These are phyloP conservation scores for Deinandra increscens DNA, from an alignment of 129 eudicot species.

Conservation along the genomic window DNA sequence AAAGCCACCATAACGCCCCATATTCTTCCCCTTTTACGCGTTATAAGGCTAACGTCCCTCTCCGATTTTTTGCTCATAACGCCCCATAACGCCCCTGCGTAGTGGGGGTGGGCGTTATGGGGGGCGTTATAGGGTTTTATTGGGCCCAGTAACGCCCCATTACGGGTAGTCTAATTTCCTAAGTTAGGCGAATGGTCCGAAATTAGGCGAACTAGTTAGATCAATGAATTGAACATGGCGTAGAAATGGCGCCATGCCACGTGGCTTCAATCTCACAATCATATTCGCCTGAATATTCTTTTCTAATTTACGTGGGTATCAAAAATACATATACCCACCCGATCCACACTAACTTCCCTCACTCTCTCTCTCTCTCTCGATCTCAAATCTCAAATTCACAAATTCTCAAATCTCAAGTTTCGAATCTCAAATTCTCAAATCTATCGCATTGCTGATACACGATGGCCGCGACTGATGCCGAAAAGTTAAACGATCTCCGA, in stretches of 20 bases:
- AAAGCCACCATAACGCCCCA: too few species aligned
- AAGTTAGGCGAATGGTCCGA: neutral
- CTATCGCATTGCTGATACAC: slow-evolving; percentile 9
- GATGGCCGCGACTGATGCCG: slow-evolving; percentile 71
- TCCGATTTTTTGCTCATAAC: too few species aligned
- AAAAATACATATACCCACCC: slow-evolving; percentile 30
- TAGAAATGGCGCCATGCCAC: slow-evolving; percentile 33
- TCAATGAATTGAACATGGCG: neutral
- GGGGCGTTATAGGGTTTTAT: too few species aligned
- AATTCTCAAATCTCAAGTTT: too few species aligned
- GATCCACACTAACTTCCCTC: slow-evolving; percentile 20
- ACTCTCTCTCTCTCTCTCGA: neutral
- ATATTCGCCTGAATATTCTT: slow-evolving; percentile 61
- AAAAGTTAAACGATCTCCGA: slow-evolving; percentile 69
- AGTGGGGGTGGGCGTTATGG: too few species aligned
- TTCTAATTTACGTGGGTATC: slow-evolving; percentile 28
- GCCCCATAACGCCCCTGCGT: too few species aligned
- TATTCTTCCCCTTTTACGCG: too few species aligned
- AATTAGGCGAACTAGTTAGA: too few species aligned
- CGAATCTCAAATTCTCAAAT: too few species aligned
- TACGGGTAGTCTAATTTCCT: too few species aligned
- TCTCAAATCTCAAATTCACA: neutral
- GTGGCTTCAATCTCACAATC: slow-evolving; percentile 21
- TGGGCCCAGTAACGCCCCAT: too few species aligned
- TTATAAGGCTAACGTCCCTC: too few species aligned